phyloP scores from a whole-genome alignment of 768 basidiomycete species.

The Mycena vulgaris region DNA sequence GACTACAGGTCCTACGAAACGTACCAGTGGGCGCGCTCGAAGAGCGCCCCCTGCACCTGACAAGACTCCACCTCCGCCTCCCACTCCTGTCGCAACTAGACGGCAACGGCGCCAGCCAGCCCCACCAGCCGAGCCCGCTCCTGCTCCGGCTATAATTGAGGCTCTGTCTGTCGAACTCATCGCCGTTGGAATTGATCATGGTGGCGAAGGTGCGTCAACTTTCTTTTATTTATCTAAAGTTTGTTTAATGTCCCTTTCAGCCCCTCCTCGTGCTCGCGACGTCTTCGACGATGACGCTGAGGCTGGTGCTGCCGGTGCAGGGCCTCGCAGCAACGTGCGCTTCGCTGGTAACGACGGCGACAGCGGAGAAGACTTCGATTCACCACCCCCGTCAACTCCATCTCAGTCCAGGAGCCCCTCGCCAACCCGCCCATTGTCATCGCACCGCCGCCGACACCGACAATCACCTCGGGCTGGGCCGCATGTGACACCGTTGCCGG shows the following conservation, averaged over 20 bases:
- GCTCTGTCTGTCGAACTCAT: background rate
- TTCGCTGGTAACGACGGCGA: background rate
- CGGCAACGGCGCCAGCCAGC: conserved; percentile 3
- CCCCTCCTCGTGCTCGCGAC: background rate
- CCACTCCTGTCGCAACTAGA: background rate
- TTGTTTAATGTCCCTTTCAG: background rate
- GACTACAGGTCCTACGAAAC: too few species aligned
- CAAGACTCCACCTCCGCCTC: conserved; percentile 12
- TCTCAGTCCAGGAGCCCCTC: background rate
- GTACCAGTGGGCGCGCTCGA: background rate
- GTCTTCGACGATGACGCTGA: background rate
- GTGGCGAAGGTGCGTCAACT: background rate
- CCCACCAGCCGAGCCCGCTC: background rate
- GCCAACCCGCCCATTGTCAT: background rate
- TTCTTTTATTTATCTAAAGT: too few species aligned
- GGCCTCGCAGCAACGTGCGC: background rate
- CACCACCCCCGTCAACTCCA: background rate
- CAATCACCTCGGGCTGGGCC: conserved; percentile 22
- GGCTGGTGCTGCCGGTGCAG: background rate
- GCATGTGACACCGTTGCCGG: background rate
- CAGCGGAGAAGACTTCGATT: conserved; percentile 4
- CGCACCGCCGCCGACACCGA: conserved; percentile 1
- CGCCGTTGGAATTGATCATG: background rate
- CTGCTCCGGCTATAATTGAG: background rate
- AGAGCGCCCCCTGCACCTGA: conserved; percentile 6